Evolutionary conservation across 306 rosid genomes (phyloP).

Genomic region (Glycine soja): DNA sequence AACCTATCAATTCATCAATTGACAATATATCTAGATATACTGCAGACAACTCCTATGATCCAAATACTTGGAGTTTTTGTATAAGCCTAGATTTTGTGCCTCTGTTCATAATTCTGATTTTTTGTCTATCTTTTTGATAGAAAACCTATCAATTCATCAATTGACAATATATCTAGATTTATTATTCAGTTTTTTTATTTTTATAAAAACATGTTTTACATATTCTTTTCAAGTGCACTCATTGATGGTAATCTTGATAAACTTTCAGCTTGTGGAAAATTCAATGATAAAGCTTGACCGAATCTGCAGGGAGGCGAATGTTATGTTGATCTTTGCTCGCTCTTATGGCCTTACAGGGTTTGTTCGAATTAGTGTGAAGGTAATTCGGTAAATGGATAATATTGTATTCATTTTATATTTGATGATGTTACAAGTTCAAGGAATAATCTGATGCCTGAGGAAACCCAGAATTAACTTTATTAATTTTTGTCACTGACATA

Average conservation of each 20-base stretch:
- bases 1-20: no score
- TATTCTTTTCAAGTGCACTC: constrained; percentile 25
- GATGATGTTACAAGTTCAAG: constrained; percentile 28
- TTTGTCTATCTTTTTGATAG: constrained; percentile 18
- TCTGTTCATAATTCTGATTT: no score
- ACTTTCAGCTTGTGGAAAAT: constrained; percentile 79
- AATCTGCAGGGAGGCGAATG: constrained; percentile 88
- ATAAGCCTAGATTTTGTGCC: no score
- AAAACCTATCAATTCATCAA: constrained; percentile 18
- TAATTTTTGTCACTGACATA: constrained; percentile 12
- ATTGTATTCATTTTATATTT: constrained; percentile 25
- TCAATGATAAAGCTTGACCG: constrained; percentile 89
- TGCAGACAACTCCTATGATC: no score
- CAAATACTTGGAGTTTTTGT: no score
- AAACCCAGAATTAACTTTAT: background rate
- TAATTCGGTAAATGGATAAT: constrained; percentile 41
- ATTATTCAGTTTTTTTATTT: background rate
- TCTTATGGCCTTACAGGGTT: constrained; percentile 96
- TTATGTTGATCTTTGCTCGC: constrained; percentile 84
- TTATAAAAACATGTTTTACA: background rate
- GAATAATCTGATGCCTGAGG: constrained; percentile 14
- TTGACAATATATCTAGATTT: constrained; percentile 8
- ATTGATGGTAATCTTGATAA: constrained; percentile 44
- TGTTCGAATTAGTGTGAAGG: constrained; percentile 93
- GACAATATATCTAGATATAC: background rate